Conservation (phyloP, 2,329 filamentous ascomycete genomes). For the Fusarium scirpi region DNA sequence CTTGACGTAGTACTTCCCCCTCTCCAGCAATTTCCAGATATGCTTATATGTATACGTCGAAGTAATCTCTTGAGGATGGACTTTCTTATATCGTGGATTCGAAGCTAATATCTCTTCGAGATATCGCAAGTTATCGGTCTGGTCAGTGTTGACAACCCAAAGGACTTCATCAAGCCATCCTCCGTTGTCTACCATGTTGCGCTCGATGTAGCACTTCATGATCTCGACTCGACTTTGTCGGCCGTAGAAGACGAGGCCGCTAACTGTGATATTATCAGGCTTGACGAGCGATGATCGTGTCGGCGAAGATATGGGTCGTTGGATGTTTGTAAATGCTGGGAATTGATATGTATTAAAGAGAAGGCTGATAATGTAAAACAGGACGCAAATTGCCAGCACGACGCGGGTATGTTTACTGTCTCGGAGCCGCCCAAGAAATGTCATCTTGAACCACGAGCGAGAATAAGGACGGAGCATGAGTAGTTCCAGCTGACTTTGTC, state of each 20-base stretch:
- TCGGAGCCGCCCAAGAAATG: neutral
- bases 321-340: neutral
- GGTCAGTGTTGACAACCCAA: constrained; percentile 32
- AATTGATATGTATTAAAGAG: neutral
- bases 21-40: constrained; percentile 34
- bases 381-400: neutral
- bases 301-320: neutral
- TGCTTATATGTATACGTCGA: constrained; percentile 32
- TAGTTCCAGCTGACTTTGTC: neutral
- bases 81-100: constrained; percentile 33
- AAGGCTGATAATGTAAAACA: constrained; percentile 2
- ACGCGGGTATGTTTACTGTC: constrained; percentile 3
- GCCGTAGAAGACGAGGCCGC: constrained; percentile 36
- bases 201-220: constrained; percentile 39
- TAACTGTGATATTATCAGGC: constrained; percentile 31
- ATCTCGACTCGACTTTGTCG: constrained; percentile 22
- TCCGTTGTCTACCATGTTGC: constrained; percentile 36
- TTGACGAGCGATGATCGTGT: constrained; percentile 3
- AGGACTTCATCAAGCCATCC: constrained; percentile 38
- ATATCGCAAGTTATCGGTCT: constrained; percentile 22
- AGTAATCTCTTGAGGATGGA: constrained; percentile 19
- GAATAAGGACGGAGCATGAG: neutral
- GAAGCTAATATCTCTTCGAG: constrained; percentile 31
- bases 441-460: neutral
- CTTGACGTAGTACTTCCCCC: constrained; percentile 41